Evolutionary conservation across 1,139 yeast species (phyloP).

Genomic region (Candida freyschussii): DNA sequence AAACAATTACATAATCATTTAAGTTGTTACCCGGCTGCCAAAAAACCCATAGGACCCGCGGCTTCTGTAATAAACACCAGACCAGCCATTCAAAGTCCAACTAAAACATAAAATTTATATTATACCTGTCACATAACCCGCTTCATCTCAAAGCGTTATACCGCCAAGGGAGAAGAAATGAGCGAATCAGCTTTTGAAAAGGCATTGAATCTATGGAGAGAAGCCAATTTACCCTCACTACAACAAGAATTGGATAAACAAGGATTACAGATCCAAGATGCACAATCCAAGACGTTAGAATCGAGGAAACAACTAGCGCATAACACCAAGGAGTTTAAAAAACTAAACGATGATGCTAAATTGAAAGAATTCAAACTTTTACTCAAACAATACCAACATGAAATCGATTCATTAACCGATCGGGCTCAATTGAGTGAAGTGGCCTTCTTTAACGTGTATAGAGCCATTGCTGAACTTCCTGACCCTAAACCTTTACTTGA

Average conservation of each 20-base stretch:
- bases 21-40: no score
- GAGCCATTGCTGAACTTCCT: constrained; percentile 82
- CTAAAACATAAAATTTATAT: no score
- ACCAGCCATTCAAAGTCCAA: no score
- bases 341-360: constrained; percentile 61
- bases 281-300: constrained; percentile 61
- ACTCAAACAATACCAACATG: constrained; percentile 80
- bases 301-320: constrained; percentile 74
- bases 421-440: constrained; percentile 73
- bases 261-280: constrained; percentile 66
- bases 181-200: constrained; percentile 37
- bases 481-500: constrained; percentile 85
- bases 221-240: constrained; percentile 60
- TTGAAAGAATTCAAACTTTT: constrained; percentile 59
- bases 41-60: no score
- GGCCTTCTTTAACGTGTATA: constrained; percentile 68
- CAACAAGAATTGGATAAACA: constrained; percentile 72
- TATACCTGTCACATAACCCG: no score
- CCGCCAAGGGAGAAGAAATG: constrained; percentile 1
- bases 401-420: constrained; percentile 76
- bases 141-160: no score
- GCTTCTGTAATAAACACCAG: no score
- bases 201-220: constrained; percentile 76
- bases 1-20: no score
- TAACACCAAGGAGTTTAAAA: constrained; percentile 78